Percentiles rank a stretch among this genome's conserved stretches.
These are phyloP conservation scores for Coniosporium apollinis DNA, from an alignment of 495 filamentous ascomycete genomes.

Conservation along the genomic window DNA sequence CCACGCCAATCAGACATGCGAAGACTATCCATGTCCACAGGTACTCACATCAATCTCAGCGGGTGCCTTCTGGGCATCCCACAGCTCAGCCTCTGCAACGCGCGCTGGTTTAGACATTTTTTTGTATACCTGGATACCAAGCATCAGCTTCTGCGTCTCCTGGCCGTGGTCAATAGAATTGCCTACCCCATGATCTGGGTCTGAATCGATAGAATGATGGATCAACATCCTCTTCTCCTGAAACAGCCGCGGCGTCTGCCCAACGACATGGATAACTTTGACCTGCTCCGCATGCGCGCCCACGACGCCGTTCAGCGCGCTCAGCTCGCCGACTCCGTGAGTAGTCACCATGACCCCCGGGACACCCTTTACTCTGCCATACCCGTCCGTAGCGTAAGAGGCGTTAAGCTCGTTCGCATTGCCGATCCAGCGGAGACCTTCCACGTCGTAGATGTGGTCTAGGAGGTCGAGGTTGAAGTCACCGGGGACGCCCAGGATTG, in stretches of 20 bases:
- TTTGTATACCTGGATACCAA: constrained; percentile 19
- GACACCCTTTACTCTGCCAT: constrained; percentile 18
- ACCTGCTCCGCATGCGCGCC: constrained; percentile 22
- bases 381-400: constrained; percentile 25
- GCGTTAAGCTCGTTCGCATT: constrained; percentile 26
- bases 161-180: not conserved
- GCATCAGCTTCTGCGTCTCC: constrained; percentile 1
- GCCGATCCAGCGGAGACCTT: constrained; percentile 23
- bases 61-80: constrained; percentile 18
- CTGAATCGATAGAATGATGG: constrained; percentile 22
- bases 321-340: constrained; percentile 25
- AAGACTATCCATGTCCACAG: too few species aligned
- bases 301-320: constrained; percentile 24
- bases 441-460: constrained; percentile 22
- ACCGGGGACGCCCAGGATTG: constrained; percentile 17
- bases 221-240: constrained; percentile 25
- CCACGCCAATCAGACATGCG: not conserved
- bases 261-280: constrained; percentile 25
- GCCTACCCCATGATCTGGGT: constrained; percentile 15
- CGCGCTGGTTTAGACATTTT: constrained; percentile 18
- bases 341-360: constrained; percentile 23
- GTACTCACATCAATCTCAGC: constrained; percentile 21
- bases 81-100: constrained; percentile 19
- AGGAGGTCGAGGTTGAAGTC: constrained; percentile 17
- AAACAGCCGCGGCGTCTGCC: constrained; percentile 21